A percentile compares a stretch with the other conserved stretches of the same genome.
These are phyloP conservation scores for Thalassiosira livingstoniorum DNA, from an alignment of 352 stramenopile species.

Conservation along the genomic window DNA sequence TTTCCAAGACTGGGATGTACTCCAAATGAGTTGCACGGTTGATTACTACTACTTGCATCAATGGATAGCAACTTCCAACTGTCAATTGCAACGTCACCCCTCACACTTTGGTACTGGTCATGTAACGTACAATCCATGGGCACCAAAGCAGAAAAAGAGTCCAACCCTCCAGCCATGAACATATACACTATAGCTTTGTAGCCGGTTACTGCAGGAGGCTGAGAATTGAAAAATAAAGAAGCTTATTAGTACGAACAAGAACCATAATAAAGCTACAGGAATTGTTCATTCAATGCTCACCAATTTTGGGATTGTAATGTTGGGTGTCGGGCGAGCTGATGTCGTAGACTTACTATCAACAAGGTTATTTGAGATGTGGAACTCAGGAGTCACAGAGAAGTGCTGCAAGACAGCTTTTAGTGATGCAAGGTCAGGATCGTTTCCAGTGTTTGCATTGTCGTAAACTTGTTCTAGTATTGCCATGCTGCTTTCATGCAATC, in stretches of 20 bases:
- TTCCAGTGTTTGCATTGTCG: conserved; percentile 14
- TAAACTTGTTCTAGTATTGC: conserved; percentile 52
- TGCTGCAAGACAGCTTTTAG: conserved; percentile 52
- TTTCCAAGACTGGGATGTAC: conserved; percentile 60
- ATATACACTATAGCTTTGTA: conserved; percentile 82
- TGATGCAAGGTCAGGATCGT: conserved; percentile 36
- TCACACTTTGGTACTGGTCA: conserved; percentile 58
- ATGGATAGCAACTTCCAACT: conserved; percentile 45
- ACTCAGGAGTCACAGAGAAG: conserved; percentile 61
- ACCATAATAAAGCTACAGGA: too few species aligned
- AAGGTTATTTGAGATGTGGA: conserved; percentile 64
- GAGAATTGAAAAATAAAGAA: too few species aligned
- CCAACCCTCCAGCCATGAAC: conserved; percentile 68
- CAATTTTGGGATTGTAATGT: conserved; percentile 44
- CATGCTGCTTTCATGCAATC: conserved; percentile 47
- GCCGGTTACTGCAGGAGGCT: conserved; percentile 46
- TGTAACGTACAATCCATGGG: conserved; percentile 55
- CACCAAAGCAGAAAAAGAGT: conserved; percentile 55
- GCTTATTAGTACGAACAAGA: too few species aligned
- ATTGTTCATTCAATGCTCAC: too few species aligned
- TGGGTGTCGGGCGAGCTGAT: conserved; percentile 21
- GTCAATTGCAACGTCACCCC: conserved; percentile 66
- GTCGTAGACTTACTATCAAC: conserved; percentile 30
- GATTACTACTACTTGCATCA: conserved; percentile 47
- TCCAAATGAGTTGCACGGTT: conserved; percentile 71